Evolutionary conservation across 805 yeast species (phyloP).

Genomic region (Osmozyma mogii): DNA sequence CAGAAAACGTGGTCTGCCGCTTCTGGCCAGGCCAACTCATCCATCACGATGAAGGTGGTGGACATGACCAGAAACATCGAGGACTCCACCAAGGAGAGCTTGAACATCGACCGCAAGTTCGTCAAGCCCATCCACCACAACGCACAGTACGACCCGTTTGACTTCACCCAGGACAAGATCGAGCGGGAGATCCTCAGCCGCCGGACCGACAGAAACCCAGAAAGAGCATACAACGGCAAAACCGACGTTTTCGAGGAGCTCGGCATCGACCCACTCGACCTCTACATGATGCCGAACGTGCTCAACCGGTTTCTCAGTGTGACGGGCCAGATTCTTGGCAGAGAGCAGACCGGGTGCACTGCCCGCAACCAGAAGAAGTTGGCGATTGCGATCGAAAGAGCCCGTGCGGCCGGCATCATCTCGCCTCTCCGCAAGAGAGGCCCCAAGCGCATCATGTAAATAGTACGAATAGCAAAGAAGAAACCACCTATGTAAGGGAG

Average conservation of each 20-base stretch:
- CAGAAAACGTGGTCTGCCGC: too few species aligned
- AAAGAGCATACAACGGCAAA: constrained; percentile 11
- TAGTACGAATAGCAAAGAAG: constrained; percentile 2
- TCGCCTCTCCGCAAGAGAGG: constrained; percentile 65
- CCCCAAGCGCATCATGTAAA: constrained; percentile 30
- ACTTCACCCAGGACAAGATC: constrained; percentile 56
- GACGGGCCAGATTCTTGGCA: constrained; percentile 71
- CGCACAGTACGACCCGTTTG: constrained; percentile 87
- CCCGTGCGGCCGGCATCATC: constrained; percentile 72
- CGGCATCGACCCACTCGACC: constrained; percentile 59
- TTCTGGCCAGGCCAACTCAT: too few species aligned
- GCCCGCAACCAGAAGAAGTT: constrained; percentile 61
- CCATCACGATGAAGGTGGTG: constrained; percentile 25
- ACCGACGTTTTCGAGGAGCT: constrained; percentile 30
- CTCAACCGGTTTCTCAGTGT: constrained; percentile 58
- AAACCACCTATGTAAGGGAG: too few species aligned
- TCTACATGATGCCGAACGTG: constrained; percentile 64
- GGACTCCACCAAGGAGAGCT: constrained; percentile 26
- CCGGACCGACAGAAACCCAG: constrained; percentile 12
- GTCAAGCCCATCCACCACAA: too few species aligned
- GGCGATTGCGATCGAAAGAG: constrained; percentile 71
- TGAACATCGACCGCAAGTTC: constrained; percentile 18
- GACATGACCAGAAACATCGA: constrained; percentile 27
- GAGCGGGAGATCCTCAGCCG: constrained; percentile 33
- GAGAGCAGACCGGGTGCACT: constrained; percentile 62